Base-by-base conservation (phyloP, 441 rosid species). In the Erodium texanum region DNA sequence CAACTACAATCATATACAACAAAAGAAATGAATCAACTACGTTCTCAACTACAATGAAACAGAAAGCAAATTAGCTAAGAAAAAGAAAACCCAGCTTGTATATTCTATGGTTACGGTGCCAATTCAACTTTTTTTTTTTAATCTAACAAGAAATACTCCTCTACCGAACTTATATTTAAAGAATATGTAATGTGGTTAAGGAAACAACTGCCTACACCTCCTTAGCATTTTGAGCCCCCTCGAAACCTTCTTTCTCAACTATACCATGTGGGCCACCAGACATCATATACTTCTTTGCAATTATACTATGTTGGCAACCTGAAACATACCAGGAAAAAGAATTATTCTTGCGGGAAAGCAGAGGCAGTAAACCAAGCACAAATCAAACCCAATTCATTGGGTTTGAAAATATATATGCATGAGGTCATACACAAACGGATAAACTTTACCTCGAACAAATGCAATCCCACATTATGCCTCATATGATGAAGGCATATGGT, bases 401-500 rank as follows among this genome's bases (percentile, higher is more conserved):
- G 19, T 2, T 12, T 54, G 50, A 70, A 19, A 20, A 67, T 41
- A 45, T 76, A 66, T 16, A 72, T 20, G 52, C 27, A 67, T 66
- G 71, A 67, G 38, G 32, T 76, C 58, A 75, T 70, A 73, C 73
- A 50, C 38, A 34, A 22, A 63, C 61, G 70, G 41, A 34, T 72
- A 70, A 68, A 73, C 29, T 15, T 65, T 84, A 88, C 93, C 86
- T 67, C 73, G 76, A 48, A 88, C 90, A 77, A 82, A 84, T 78
- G 82, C 93, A 78, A 86, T 85, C 88, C 85, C 29, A 88, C 75
- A 59, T 88, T 85, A 75, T 80, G 80, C 64, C 63, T 81, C 76
- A 73, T 86, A 23, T 89, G 86, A 77, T 88, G 89, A 75, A 86
- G 41, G 74, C 80, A 81, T 64, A 84, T 74, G 54, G 45, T 38